Evolutionary conservation across 1,284 basidiomycete genomes (phyloP).

Genomic region (Moesziomyces globuligerus): DNA sequence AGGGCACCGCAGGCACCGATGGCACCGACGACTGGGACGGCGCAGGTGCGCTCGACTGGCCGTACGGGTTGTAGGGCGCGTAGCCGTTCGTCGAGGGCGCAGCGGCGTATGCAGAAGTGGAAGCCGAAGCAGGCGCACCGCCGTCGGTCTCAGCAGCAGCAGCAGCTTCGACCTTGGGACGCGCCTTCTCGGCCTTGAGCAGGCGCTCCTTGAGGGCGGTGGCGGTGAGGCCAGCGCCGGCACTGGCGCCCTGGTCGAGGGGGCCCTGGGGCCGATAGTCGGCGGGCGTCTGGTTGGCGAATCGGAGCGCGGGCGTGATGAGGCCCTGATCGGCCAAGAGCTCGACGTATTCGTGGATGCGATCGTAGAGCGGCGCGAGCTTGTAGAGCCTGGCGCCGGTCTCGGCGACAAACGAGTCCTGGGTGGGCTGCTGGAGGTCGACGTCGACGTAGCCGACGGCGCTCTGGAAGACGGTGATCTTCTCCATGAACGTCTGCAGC

Average conservation of each 20-base stretch:
- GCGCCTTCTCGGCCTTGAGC: slow-evolving; percentile 50
- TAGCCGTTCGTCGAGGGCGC: slow-evolving; percentile 41
- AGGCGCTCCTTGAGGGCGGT: slow-evolving; percentile 49
- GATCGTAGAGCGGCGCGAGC: slow-evolving; percentile 85
- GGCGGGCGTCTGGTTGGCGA: slow-evolving; percentile 81
- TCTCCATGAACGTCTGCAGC: slow-evolving; percentile 93
- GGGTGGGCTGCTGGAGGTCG: slow-evolving; percentile 74
- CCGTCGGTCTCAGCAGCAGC: slow-evolving; percentile 8
- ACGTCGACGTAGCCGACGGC: slow-evolving; percentile 87
- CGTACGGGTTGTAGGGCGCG: slow-evolving; percentile 37
- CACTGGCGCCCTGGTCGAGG: slow-evolving; percentile 14
- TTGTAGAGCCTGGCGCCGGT: slow-evolving; percentile 79
- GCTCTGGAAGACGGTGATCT: slow-evolving; percentile 91
- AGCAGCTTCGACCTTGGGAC: slow-evolving; percentile 30
- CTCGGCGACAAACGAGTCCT: slow-evolving; percentile 69
- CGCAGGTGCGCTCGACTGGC: slow-evolving; percentile 12
- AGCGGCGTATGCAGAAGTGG: slow-evolving; percentile 27
- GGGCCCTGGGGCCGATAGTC: slow-evolving; percentile 73
- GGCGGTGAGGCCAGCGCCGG: slow-evolving; percentile 20
- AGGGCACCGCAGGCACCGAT: slow-evolving; percentile 25
- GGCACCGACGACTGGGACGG: slow-evolving; percentile 34
- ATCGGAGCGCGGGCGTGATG: slow-evolving; percentile 81
- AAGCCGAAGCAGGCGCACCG: slow-evolving; percentile 7
- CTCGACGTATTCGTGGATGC: slow-evolving; percentile 95
- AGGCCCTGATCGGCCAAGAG: slow-evolving; percentile 89